Base-by-base conservation (phyloP, 768 basidiomycete genomes). In the Trametes coccinea region DNA sequence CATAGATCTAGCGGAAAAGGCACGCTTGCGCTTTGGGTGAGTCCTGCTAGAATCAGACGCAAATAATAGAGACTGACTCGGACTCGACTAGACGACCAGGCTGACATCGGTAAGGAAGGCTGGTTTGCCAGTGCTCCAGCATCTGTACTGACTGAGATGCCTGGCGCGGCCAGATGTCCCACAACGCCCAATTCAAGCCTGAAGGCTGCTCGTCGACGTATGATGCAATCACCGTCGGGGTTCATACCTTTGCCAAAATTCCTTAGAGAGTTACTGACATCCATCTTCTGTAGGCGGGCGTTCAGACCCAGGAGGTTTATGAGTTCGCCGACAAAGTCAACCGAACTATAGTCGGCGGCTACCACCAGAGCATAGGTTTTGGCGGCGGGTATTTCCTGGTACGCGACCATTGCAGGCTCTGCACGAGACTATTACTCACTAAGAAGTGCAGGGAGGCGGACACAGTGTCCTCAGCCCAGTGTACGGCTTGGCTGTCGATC, bases 291-390 rank as follows among this genome's bases (percentile, higher is more conserved):
- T 44, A 77, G 75, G 69, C 77, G 1, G 77, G 76, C 17, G 72
- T 70, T 9, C 53, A 63, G 9, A 73, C 66, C 31, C 65, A 72
- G 41, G 67, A 74, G 27, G 62, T 73, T 1, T 76, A 77, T 60
- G 66, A 64, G 27, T 78, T 74, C 58, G 76, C 76, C 3, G 76
- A 78, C 41, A 50, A 45, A 37, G 61, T 76, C 33, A 76, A 77
- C 57, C 68, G 75, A 13, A 79, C 77, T 0, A 59, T 73, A 29
- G 66, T 77, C 34, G 76, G 73, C 37, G 77, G 76, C 11, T 73
- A 73, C 56, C 60, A 70, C 51, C 63, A 72, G 62, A 74, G 75
- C 10, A 72, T 79, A 27, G 79, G 76, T 5, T 69, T 73, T 46
- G 70, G 69, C 4, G 78, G 78, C 0, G 79, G 79, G 31, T 80